phyloP scores from a whole-genome alignment of 2,329 filamentous ascomycete species.

The Aspergillus niger region DNA sequence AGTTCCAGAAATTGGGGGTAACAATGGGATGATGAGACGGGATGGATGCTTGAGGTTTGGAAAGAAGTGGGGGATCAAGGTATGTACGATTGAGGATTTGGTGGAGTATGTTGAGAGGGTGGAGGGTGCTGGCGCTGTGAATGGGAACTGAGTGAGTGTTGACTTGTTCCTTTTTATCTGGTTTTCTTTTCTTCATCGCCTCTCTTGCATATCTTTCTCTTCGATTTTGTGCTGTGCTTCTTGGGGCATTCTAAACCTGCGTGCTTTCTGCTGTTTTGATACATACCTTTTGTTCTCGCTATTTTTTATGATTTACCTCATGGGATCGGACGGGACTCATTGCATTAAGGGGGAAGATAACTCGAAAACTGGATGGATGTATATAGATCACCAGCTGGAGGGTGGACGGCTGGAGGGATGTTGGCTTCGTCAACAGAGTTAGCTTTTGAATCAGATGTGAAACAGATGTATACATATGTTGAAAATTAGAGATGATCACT shows the following conservation, averaged over 20 bases:
- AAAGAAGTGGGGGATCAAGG: constrained; percentile 81
- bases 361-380: background rate
- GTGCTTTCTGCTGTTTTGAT: background rate
- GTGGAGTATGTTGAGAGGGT: constrained; percentile 75
- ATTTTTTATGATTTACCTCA: background rate
- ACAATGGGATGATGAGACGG: constrained; percentile 84
- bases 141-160: constrained; percentile 28
- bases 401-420: background rate
- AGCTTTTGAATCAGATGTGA: background rate
- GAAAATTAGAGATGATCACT: background rate
- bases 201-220: background rate
- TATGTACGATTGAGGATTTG: constrained; percentile 93
- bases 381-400: constrained; percentile 1
- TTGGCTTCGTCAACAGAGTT: background rate
- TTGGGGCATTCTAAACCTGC: background rate
- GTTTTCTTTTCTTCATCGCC: constrained; percentile 8
- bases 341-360: background rate
- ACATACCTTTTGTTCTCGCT: background rate
- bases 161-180: background rate
- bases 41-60: constrained; percentile 89
- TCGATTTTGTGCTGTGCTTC: constrained; percentile 4
- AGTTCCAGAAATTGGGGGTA: constrained; percentile 62
- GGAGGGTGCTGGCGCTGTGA: constrained; percentile 54
- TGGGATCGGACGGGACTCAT: background rate
- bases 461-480: background rate